A percentile compares a stretch with the other conserved stretches of the same genome.
phyloP scores from a whole-genome alignment of 2,329 filamentous ascomycete genomes.

The Verticillium longisporum region DNA sequence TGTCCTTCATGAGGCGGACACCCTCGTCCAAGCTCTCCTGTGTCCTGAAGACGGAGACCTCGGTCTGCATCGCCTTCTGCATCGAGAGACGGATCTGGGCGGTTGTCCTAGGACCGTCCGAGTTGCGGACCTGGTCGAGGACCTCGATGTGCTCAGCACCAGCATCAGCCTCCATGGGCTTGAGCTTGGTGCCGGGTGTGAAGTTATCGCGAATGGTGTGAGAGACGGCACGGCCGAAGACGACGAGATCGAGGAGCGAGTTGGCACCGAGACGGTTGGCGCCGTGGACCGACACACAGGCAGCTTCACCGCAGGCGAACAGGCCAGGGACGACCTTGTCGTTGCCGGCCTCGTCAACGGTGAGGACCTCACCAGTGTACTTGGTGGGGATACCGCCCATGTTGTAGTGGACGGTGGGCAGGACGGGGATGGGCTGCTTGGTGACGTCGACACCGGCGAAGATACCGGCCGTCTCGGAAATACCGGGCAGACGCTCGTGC shows the following conservation, averaged over 20 bases:
- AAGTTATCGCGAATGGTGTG: conserved; percentile 96
- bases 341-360: conserved; percentile 75
- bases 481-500: conserved; percentile 93
- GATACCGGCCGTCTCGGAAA: conserved; percentile 96
- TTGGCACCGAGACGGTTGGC: conserved; percentile 97
- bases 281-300: conserved; percentile 95
- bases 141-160: conserved; percentile 81
- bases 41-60: conserved; percentile 93
- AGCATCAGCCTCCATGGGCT: conserved; percentile 75
- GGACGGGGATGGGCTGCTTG: conserved; percentile 93
- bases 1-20: conserved; percentile 78
- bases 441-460: conserved; percentile 95
- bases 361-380: conserved; percentile 94
- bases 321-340: conserved; percentile 93
- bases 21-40: conserved; percentile 91
- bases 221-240: conserved; percentile 94
- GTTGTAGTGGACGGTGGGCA: conserved; percentile 98
- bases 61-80: conserved; percentile 98
- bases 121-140: conserved; percentile 78
- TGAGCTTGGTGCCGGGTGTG: conserved; percentile 72
- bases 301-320: conserved; percentile 94
- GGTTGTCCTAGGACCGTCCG: conserved; percentile 79
- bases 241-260: conserved; percentile 93
- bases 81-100: conserved; percentile 83
- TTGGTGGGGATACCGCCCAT: conserved; percentile 99